These are phyloP conservation scores for Fraxinus floribunda DNA, from an alignment of 305 asterid species.

Conservation along the genomic window DNA sequence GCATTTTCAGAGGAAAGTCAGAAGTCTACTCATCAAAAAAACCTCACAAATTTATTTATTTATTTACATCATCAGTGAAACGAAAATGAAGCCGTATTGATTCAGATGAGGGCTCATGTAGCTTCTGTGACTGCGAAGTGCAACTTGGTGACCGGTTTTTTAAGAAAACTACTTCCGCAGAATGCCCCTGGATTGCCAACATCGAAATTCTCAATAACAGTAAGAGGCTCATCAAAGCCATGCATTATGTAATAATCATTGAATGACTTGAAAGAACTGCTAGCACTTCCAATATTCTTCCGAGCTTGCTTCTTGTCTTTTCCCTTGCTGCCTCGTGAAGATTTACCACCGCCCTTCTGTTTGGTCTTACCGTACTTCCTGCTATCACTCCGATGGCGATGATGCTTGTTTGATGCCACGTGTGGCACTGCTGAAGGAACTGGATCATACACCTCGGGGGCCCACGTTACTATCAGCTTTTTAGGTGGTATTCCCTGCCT, in stretches of 20 bases:
- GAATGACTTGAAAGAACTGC: conserved; percentile 14
- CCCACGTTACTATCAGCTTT: conserved; percentile 74
- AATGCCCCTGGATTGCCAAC: conserved; percentile 46
- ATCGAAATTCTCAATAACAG: conserved; percentile 20
- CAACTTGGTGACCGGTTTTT: conserved; percentile 43
- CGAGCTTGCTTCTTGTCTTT: conserved; percentile 62
- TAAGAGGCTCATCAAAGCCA: conserved; percentile 24
- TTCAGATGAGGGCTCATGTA: conserved; percentile 35
- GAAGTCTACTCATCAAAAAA: background rate
- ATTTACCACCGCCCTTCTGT: conserved; percentile 63
- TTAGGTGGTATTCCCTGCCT: conserved; percentile 58
- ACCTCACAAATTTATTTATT: conserved; percentile 34
- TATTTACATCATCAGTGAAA: conserved; percentile 24
- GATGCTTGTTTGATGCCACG: conserved; percentile 57
- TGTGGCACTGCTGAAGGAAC: conserved; percentile 83
- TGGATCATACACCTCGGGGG: conserved; percentile 94
- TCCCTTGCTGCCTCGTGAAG: conserved; percentile 56
- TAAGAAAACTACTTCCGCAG: conserved; percentile 72
- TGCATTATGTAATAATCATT: conserved; percentile 16
- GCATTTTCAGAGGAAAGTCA: background rate
- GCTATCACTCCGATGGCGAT: conserved; percentile 43
- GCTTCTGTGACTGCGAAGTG: conserved; percentile 68
- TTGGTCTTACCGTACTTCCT: conserved; percentile 68
- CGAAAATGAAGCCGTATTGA: background rate
- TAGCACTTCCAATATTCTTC: conserved; percentile 20